phyloP scores from a whole-genome alignment of 2,329 filamentous ascomycete genomes.

The Lachnellula willkommii region DNA sequence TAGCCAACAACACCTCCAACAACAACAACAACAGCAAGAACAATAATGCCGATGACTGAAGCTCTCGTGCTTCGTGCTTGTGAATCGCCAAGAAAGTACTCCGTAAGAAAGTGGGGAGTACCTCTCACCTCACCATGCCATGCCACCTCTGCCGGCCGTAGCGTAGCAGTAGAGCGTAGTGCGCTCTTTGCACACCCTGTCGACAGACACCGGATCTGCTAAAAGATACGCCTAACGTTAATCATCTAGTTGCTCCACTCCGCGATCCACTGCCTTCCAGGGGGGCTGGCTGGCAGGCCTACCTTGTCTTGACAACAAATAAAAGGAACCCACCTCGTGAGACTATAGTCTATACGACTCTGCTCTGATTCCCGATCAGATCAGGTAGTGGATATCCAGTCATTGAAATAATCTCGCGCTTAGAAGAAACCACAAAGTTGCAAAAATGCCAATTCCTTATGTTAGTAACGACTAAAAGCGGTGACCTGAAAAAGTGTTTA shows the following conservation, averaged over 20 bases:
- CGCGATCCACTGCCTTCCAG: neutral
- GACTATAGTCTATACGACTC: too few species aligned
- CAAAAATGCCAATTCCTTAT: neutral
- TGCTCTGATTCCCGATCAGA: neutral
- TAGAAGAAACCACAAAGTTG: neutral
- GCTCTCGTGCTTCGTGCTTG: neutral
- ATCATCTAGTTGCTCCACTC: slow-evolving; percentile 3
- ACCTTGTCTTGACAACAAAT: slow-evolving; percentile 1
- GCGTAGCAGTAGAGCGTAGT: neutral
- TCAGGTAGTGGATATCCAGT: neutral
- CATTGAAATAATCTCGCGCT: slow-evolving; percentile 2
- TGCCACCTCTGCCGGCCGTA: neutral
- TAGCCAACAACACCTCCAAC: neutral
- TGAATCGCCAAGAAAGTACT: neutral
- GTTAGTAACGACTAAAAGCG: neutral
- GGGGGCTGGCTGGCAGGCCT: neutral
- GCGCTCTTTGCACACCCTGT: slow-evolving; percentile 6
- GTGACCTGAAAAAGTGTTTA: neutral
- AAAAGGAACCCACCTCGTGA: neutral
- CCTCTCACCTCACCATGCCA: neutral
- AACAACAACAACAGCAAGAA: neutral
- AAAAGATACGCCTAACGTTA: slow-evolving; percentile 3
- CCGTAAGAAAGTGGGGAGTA: neutral
- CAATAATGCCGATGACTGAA: neutral
- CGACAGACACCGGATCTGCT: neutral